These are phyloP conservation scores for Liquidambar formosana DNA, from an alignment of 164 flowering plant species.

Conservation along the genomic window DNA sequence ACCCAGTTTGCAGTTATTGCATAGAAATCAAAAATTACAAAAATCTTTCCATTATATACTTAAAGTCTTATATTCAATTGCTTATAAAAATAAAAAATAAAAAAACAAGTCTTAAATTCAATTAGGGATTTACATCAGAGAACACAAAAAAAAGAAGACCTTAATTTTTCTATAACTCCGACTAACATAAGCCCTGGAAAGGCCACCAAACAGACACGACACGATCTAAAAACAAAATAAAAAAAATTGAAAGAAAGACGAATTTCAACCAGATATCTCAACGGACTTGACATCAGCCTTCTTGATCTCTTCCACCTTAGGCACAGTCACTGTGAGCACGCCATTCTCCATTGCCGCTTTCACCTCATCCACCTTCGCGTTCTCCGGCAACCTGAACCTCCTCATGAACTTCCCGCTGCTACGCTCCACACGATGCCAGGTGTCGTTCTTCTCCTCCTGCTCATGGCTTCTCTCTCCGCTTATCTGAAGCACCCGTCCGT, in stretches of 20 bases:
- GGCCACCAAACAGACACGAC: not conserved
- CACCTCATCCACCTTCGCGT: slow-evolving; percentile 34
- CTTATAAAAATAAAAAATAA: too few relatives aligned
- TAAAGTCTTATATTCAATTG: too few relatives aligned
- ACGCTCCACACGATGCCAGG: slow-evolving; percentile 42
- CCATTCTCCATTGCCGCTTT: slow-evolving; percentile 42
- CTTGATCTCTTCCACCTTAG: slow-evolving; percentile 24
- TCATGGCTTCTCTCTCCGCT: slow-evolving; percentile 41
- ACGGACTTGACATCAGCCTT: slow-evolving; percentile 25
- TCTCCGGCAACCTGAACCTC: slow-evolving; percentile 41
- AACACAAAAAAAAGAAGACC: too few relatives aligned
- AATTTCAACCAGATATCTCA: slow-evolving; percentile 24
- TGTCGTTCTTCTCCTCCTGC: slow-evolving; percentile 40
- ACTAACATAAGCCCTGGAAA: not conserved
- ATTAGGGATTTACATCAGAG: not conserved
- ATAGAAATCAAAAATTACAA: too few relatives aligned
- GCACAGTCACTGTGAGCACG: slow-evolving; percentile 37
- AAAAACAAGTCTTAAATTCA: too few relatives aligned
- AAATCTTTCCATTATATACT: too few relatives aligned
- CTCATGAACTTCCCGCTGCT: slow-evolving; percentile 38
- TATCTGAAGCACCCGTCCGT: slow-evolving; percentile 31
- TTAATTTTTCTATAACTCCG: too few relatives aligned
- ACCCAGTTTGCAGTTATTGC: too few relatives aligned
- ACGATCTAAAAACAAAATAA: not conserved
- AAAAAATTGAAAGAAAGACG: not conserved